Percentiles rank a stretch among this genome's conserved stretches.
Conservation (phyloP, 2,329 filamentous ascomycete genomes). For the Thelonectria olida region DNA sequence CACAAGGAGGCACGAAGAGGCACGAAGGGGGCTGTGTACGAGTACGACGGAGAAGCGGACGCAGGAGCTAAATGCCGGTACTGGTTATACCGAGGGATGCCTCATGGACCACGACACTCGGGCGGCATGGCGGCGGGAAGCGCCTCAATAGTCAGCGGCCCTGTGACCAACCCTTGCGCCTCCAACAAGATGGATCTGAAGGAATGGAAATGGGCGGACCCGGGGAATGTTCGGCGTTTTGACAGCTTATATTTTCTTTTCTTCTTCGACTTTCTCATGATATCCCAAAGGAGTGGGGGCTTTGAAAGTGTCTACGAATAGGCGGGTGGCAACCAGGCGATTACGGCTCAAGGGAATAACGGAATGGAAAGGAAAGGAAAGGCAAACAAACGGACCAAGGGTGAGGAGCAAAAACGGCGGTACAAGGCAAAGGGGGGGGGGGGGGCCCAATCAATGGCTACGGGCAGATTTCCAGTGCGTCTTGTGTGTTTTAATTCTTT, state of each 20-base stretch:
- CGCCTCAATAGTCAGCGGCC: conserved; percentile 13
- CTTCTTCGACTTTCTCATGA: conserved; percentile 36
- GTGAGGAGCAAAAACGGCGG: conserved; percentile 20
- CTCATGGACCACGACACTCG: background rate
- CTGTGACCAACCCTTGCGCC: conserved; percentile 28
- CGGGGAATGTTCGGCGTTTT: conserved; percentile 38
- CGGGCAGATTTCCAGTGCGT: conserved; percentile 17
- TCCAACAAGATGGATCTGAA: conserved; percentile 22
- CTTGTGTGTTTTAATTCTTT: conserved; percentile 9
- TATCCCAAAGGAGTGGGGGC: conserved; percentile 37
- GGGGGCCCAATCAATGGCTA: background rate
- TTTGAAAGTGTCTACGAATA: conserved; percentile 23
- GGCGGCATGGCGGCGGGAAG: background rate
- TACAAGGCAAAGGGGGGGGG: background rate
- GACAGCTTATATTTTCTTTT: conserved; percentile 18
- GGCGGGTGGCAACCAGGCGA: conserved; percentile 30
- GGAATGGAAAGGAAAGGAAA: conserved; percentile 26
- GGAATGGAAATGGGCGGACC: conserved; percentile 23
- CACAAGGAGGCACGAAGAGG: conserved; percentile 6
- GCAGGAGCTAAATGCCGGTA: conserved; percentile 4
- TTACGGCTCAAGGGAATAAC: conserved; percentile 30
- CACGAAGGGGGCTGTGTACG: conserved; percentile 19
- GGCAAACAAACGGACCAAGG: conserved; percentile 29
- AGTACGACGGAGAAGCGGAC: conserved; percentile 14
- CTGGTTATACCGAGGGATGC: conserved; percentile 1